Evolutionary conservation across 2,329 filamentous ascomycete genomes (phyloP), one percentile per base, ranked within the genome.

Genomic region (Elsinoe ampelina): DNA sequence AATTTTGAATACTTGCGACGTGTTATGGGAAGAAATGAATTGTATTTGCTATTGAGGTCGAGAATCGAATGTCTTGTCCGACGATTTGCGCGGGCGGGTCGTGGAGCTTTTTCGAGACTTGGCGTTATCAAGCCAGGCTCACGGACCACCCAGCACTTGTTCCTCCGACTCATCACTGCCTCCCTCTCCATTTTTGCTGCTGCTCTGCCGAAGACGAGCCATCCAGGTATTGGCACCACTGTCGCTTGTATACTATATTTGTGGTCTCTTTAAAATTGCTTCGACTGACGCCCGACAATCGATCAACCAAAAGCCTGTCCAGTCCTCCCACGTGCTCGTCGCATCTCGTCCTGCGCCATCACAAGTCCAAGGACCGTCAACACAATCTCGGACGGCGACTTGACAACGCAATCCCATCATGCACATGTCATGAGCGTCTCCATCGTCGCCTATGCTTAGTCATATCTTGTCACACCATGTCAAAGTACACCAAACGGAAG

Each of bases 401-500:
- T 30, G 41, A 22, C 17, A 22, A 22, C 12, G 20, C 41, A 20
- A 8, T 30, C 26, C 17, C 32, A 38, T 26, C 34, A 52, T 39
- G 48, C 35, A 39, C 48, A 38, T 52, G 48, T 39, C 48, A 52
- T 52, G 34, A 38, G 10, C 34, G 13, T 19, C 2, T 39, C 6
- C 7, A 10, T n/a, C n/a, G 32, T 12, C 19, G 32, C 35, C 48
- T 39, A n/a, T 7, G 48, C 48, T 39, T 39, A 52, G 48, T 52
- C 48, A 52, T 52, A 17, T 17, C 32, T 35, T 39, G 48, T 26
- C 32, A 13, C 48, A 52, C 48, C 52, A 56, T 56, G 54, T 38
- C 56, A 38, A 51, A 34, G 57, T 58, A 55, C 47, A 63, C 63
- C 42, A 74, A 75, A 65, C 68, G 72, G 58, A 71, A 71, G 59